Evolutionary conservation across 2,329 filamentous ascomycete genomes (phyloP), one percentile per base, ranked within the genome.

Genomic region (Exophiala phaeomuriformis): DNA sequence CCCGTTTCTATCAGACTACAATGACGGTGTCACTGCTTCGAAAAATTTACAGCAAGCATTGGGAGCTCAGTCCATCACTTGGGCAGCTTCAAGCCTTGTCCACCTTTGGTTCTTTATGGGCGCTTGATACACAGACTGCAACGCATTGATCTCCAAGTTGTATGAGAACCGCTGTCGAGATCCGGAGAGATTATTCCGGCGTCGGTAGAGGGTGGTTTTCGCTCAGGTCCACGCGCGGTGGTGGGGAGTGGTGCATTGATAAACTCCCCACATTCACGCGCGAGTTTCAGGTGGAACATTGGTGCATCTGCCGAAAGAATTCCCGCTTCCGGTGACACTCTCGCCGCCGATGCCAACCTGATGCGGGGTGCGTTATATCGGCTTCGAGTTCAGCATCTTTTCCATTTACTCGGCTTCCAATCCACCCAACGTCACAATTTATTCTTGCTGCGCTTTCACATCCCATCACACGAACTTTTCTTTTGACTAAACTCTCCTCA

Each of bases 21-120:
- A 60, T 29, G 58, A 60, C 1, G 58, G 55, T 10, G 47, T 60
- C 33, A 49, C 27, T 12, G 51, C 55, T 3, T 55, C 55, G n/a
- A 55, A 58, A 6, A 42, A 51, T 37, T 43, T 60, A 45, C 40
- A 48, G 35, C 47, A 53, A 19, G 39, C 43, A 29, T 40, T 60
- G n/a, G 47, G 37, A n/a, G 39, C 31, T 6, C 44, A 57, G 44
- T 10, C 49, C 5, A 19, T 48, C 32, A 54, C 42, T 40, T 60
- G 58, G 58, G 45, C 29, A 12, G 29, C 51, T 4, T 29, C 48
- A 12, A 46, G 49, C 3, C 40, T 44, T 31, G 32, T 58, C 39
- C 55, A 57, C 46, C 50, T 57, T 4, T 56, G 55, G 51, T 29
- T 45, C 43, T 39, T 43, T n/a, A n/a, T 47, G 36, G 36, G 36